phyloP scores from a whole-genome alignment of 2,329 filamentous ascomycete species.

The Lachnellula suecica region DNA sequence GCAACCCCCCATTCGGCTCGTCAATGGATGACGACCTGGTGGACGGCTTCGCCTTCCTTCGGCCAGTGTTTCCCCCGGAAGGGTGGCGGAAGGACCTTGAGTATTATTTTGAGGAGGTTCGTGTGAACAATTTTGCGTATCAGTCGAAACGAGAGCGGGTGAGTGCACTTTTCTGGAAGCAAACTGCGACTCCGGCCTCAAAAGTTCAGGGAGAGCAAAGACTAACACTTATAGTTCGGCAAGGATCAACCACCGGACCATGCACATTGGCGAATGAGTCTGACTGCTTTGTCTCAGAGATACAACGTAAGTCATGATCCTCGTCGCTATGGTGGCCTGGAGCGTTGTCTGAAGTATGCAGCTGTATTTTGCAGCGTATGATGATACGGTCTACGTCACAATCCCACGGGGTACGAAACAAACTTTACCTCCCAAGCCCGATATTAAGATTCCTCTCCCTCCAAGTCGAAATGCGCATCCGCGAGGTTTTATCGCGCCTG shows the following conservation, averaged over 20 bases:
- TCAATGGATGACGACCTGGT: no score
- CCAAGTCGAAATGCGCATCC: slow-evolving; percentile 40
- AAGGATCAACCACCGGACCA: not conserved
- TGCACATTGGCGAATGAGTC: slow-evolving; percentile 47
- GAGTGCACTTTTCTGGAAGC: not conserved
- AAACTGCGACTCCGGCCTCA: not conserved
- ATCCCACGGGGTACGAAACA: slow-evolving; percentile 48
- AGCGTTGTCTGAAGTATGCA: slow-evolving; percentile 30
- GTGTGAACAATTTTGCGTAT: not conserved
- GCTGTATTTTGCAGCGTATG: slow-evolving; percentile 62
- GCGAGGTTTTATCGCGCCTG: slow-evolving; percentile 52
- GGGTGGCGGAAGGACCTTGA: no score
- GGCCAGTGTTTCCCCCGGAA: no score
- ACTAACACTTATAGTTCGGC: slow-evolving; percentile 5
- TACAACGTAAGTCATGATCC: slow-evolving; percentile 58
- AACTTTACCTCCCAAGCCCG: slow-evolving; percentile 46
- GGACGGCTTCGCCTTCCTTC: no score
- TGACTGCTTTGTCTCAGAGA: slow-evolving; percentile 56
- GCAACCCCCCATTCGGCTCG: no score
- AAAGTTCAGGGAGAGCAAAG: not conserved
- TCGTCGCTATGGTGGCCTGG: no score
- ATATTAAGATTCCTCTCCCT: slow-evolving; percentile 49
- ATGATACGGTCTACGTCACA: slow-evolving; percentile 57
- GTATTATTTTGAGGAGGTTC: not conserved
- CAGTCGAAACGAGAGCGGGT: not conserved